phyloP scores from a whole-genome alignment of 148 eudicot genomes.

The Rhododendron ovatum region DNA sequence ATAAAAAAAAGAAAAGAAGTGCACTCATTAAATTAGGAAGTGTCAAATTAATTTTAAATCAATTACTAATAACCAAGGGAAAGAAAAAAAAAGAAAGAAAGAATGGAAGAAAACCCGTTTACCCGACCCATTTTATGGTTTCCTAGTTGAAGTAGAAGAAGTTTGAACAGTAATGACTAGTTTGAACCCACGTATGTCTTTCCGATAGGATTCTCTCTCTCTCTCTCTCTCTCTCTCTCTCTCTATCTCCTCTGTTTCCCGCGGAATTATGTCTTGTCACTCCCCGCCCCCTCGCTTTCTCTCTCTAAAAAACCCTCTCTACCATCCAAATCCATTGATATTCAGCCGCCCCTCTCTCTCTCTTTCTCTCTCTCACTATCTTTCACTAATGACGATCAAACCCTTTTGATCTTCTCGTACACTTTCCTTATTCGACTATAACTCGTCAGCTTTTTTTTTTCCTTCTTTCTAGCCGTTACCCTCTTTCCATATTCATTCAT shows the following conservation, averaged over 20 bases:
- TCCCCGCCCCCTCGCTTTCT: background rate
- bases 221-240: background rate
- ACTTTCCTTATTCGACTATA: background rate
- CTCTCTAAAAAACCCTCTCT: conserved; percentile 5
- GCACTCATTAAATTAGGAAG: too few species aligned
- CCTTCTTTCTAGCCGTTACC: conserved; percentile 5
- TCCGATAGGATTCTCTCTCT: background rate
- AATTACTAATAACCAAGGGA: too few species aligned
- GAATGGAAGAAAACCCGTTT: background rate
- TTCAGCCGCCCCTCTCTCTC: background rate
- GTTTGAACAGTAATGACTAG: background rate
- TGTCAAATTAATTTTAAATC: too few species aligned
- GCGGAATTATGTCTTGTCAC: background rate
- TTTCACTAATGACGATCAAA: background rate
- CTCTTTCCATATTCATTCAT: background rate
- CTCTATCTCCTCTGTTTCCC: background rate
- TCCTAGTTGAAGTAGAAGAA: background rate
- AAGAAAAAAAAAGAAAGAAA: too few species aligned
- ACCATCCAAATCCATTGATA: background rate
- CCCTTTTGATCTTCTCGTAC: background rate
- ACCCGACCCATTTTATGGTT: background rate
- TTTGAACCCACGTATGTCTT: background rate
- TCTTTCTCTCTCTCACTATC: background rate
- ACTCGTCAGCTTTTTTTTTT: background rate
- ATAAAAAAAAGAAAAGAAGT: too few species aligned